phyloP scores from a whole-genome alignment of 257 asterid species.

The Lycium ferocissimum region DNA sequence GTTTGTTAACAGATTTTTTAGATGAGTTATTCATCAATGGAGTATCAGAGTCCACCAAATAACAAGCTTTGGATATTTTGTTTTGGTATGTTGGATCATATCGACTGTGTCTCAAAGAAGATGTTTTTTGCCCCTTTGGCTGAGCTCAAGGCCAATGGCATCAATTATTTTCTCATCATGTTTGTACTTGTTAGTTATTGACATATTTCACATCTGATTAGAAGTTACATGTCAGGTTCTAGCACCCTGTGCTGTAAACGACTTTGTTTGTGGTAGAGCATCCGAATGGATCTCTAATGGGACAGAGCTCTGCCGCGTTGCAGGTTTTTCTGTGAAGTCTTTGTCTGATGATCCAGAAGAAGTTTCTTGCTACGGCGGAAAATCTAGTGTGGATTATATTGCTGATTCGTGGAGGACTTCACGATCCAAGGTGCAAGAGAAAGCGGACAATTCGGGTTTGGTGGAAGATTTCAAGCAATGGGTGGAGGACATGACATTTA shows the following conservation, averaged over 20 bases:
- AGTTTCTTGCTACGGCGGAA: slow-evolving; percentile 84
- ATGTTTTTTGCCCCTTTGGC: not conserved
- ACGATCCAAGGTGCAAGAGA: slow-evolving; percentile 48
- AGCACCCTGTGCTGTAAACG: slow-evolving; percentile 86
- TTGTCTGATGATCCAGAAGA: slow-evolving; percentile 58
- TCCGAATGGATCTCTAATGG: slow-evolving; percentile 97
- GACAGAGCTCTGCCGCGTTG: slow-evolving; percentile 89
- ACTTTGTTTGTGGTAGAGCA: slow-evolving; percentile 96
- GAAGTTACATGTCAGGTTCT: slow-evolving; percentile 68
- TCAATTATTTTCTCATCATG: slow-evolving; percentile 12
- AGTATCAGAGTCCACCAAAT: slow-evolving; percentile 23
- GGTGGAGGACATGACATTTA: slow-evolving; percentile 62
- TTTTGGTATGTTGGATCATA: slow-evolving; percentile 5
- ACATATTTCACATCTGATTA: slow-evolving; percentile 38
- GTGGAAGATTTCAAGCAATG: slow-evolving; percentile 69
- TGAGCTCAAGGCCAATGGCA: not conserved
- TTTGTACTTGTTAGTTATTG: not conserved
- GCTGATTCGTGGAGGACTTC: slow-evolving; percentile 74
- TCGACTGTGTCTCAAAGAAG: not conserved
- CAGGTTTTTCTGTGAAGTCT: slow-evolving; percentile 83
- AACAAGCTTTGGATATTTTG: not conserved
- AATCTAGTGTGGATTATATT: slow-evolving; percentile 68
- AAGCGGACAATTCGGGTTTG: slow-evolving; percentile 40
- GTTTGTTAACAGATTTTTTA: slow-evolving; percentile 24
- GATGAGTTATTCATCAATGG: not conserved